Base-by-base conservation (phyloP, 176 grass and related monocot species). In the Juncus effusus region DNA sequence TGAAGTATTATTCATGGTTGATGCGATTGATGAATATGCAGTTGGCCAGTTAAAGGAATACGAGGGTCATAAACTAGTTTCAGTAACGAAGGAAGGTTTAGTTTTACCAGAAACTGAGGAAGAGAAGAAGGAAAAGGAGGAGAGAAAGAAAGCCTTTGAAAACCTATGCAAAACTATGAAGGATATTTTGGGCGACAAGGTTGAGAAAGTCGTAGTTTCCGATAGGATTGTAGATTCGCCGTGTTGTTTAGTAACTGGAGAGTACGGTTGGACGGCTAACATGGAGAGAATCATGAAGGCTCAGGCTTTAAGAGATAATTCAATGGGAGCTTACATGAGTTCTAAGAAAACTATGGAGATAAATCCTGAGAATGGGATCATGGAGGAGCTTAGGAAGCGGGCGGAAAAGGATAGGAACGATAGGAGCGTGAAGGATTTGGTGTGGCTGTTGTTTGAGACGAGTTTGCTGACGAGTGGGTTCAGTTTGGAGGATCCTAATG, bases 271-370 rank as follows among this genome's bases (percentile, higher is more conserved):
- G 82, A 60, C 82, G 8, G 82, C 82, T 7, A 84, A 84, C 58
- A 79, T 79, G 82, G 82, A 84, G 62, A 79, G 82, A 15, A 84
- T 84, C 6, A 84, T 84, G 82, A 84, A 84, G 67, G 82, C 82
- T 16, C 82, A 84, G 56, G 70, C 82, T 1, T 56, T 84, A 38
- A 72, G 70, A 2, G 76, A 84, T 63, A 63, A 13, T 11, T 75
- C 69, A 75, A 79, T 76, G 82, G 51, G 45, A 37, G 56, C 51
- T 0, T 84, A 84, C 50, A 84, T 84, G 82, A 75, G 76, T 0
- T 79, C 75, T 63, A 79, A 76, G 76, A 84, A 84, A 58, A 84
- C 76, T 2, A 70, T 84, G 82, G 82, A 84, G 63, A 84, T 84
- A 62, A 84, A 84, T 16, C 82, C 82, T 13, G 82, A 84, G 59